Base-by-base conservation (phyloP, 768 basidiomycete species). In the Kwoniella bestiolae region DNA sequence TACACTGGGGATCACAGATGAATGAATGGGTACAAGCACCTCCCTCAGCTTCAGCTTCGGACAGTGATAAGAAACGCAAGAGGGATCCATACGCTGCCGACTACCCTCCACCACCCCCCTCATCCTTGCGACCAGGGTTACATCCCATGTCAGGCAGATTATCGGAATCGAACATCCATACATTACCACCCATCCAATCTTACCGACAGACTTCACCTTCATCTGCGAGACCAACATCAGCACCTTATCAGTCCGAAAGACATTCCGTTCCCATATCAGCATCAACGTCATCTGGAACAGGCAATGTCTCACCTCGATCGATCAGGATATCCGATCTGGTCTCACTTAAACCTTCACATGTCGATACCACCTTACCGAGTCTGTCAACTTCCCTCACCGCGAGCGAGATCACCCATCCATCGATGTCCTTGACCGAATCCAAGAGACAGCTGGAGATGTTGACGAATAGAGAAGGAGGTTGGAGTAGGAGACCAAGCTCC, bases 141-240 rank as follows among this genome's bases (percentile, higher is more conserved):
- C 63, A 63, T 29, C 62, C 63, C 5, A 65, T 65, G 63, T 45
- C 63, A 11, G 63, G 63, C 21, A 47, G 63, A 16, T 51, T 65
- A 38, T 65, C 63, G 1, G 63, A 65, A 51, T 65, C 63, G 25
- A 59, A 58, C 46, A 34, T 65, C 3, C 46, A 65, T 29, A 63
- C 62, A n/a, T 38, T 63, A 32, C 55, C 62, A 3, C 62, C 62
- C n/a, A 56, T 63, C 7, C 62, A 63, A 26, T 38, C 63, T 31
- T 45, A 58, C 53, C 51, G 49, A 25, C 49, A 46, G 3, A 14
- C 31, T 35, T 58, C 57, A 1, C 57, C 63, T 38, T 16, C 63
- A 26, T 55, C 52, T 1, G 35, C 35, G 28, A 46, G 63, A 51
- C 63, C 63, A 3, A 23, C 51, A 23, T 65, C 63, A 21, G 63